Percentiles rank a stretch among this genome's conserved stretches.
These are phyloP conservation scores for Fomitopsis pulvina DNA, from an alignment of 768 basidiomycete species.

Conservation along the genomic window DNA sequence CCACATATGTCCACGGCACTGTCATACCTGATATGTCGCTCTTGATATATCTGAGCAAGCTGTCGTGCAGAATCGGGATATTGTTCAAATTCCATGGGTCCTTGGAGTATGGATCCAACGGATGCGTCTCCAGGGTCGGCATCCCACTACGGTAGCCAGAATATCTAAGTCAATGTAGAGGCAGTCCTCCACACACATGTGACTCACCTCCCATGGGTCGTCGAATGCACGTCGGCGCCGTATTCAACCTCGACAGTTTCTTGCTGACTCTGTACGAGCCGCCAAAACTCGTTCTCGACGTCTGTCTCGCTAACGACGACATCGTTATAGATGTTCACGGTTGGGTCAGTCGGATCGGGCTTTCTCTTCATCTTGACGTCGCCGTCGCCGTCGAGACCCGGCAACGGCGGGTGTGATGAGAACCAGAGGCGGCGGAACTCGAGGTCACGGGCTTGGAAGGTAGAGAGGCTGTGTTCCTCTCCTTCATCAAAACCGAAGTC, in stretches of 20 bases:
- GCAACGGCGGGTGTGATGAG: conserved; percentile 58
- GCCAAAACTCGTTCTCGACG: conserved; percentile 95
- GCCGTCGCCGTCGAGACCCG: conserved; percentile 14
- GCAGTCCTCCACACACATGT: conserved; percentile 1
- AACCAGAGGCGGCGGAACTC: conserved; percentile 92
- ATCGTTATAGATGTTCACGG: conserved; percentile 44
- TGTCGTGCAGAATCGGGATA: conserved; percentile 88
- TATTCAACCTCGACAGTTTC: conserved; percentile 99
- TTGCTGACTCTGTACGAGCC: conserved; percentile 79
- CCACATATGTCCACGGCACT: conserved; percentile 98
- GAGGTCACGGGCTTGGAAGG: conserved; percentile 85
- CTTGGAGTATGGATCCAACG: conserved; percentile 76
- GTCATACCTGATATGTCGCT: conserved; percentile 99
- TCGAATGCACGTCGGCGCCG: conserved; percentile 98
- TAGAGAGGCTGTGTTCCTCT: conserved; percentile 87
- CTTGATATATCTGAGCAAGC: conserved; percentile 93
- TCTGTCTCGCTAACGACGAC: conserved; percentile 79
- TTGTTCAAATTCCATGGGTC: conserved; percentile 99
- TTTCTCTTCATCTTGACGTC: conserved; percentile 1
- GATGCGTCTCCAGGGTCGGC: conserved; percentile 93
- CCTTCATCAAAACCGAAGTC: conserved; percentile 99
- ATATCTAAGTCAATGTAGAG: conserved; percentile 1
- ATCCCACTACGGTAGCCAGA: conserved; percentile 57
- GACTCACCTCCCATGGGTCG: conserved; percentile 89
- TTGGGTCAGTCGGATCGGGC: conserved; percentile 31